Evolutionary conservation across 805 yeast species (phyloP).

Genomic region (Grigorovia yakushimaensis): DNA sequence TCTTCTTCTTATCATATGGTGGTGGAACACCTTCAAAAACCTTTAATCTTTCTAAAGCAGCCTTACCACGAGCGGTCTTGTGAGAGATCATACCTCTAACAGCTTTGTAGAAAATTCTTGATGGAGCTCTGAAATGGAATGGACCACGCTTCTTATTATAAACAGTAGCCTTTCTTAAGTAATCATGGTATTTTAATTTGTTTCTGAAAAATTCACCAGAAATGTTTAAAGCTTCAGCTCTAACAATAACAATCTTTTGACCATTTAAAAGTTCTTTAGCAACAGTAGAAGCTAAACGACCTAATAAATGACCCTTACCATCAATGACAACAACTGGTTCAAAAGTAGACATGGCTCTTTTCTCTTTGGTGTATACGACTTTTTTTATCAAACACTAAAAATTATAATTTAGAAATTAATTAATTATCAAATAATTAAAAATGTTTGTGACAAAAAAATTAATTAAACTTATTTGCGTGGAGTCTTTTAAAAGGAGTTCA

Average conservation of each 20-base stretch:
- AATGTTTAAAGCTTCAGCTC: conserved; percentile 96
- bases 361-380: conserved; percentile 10
- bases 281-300: conserved; percentile 97
- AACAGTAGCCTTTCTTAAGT: conserved; percentile 98
- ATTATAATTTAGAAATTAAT: background rate
- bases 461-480: background rate
- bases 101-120: conserved; percentile 99
- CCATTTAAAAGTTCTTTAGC: conserved; percentile 98
- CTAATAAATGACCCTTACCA: conserved; percentile 99
- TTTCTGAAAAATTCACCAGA: conserved; percentile 99
- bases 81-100: conserved; percentile 98
- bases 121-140: conserved; percentile 99
- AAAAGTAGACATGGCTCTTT: conserved; percentile 46
- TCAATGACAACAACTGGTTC: conserved; percentile 98
- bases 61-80: conserved; percentile 99
- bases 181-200: conserved; percentile 99
- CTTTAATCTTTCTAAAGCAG: conserved; percentile 98
- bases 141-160: conserved; percentile 99
- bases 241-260: conserved; percentile 94
- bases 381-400: background rate
- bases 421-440: background rate
- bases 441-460: background rate
- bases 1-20: conserved; percentile 99
- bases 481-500: background rate
- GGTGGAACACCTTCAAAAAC: conserved; percentile 99